Conservation (phyloP, 768 basidiomycete genomes). For the Thelephora aurantiotincta region DNA sequence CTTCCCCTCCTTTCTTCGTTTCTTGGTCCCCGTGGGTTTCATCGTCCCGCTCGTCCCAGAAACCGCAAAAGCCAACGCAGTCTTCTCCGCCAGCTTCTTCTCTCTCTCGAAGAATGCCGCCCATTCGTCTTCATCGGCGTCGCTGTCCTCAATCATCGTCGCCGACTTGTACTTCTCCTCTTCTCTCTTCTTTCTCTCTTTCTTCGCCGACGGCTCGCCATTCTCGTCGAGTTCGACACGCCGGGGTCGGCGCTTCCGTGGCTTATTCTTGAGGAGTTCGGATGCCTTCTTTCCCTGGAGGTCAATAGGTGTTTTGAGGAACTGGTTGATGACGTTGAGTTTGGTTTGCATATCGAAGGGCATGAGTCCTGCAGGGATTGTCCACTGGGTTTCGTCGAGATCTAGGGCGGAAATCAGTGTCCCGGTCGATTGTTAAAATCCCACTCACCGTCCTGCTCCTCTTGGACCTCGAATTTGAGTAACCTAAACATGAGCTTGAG, state of each 20-base stretch:
- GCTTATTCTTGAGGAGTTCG: slow-evolving; percentile 55
- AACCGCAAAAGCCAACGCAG: slow-evolving; percentile 23
- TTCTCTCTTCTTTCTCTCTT: slow-evolving; percentile 45
- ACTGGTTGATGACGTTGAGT: slow-evolving; percentile 70
- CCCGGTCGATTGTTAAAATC: neutral
- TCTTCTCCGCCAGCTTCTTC: slow-evolving; percentile 41
- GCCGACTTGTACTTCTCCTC: slow-evolving; percentile 74
- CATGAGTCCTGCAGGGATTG: slow-evolving; percentile 56
- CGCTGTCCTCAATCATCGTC: slow-evolving; percentile 86
- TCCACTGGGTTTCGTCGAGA: slow-evolving; percentile 72
- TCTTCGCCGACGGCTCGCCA: slow-evolving; percentile 20
- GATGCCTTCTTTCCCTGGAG: slow-evolving; percentile 64
- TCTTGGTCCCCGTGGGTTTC: slow-evolving; percentile 36
- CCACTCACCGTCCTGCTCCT: slow-evolving; percentile 38
- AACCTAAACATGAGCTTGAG: slow-evolving; percentile 81
- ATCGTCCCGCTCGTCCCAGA: slow-evolving; percentile 34
- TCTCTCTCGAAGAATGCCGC: slow-evolving; percentile 75
- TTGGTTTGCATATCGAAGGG: slow-evolving; percentile 56
- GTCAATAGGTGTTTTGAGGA: slow-evolving; percentile 69
- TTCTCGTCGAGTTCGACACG: slow-evolving; percentile 33
- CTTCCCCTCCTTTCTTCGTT: slow-evolving; percentile 40
- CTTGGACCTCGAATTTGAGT: slow-evolving; percentile 49
- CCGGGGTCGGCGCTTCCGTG: slow-evolving; percentile 33
- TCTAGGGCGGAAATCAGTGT: slow-evolving; percentile 21
- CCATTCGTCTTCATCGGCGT: slow-evolving; percentile 70